A percentile compares a stretch with the other conserved stretches of the same genome.
phyloP scores from a whole-genome alignment of 2,329 filamentous ascomycete species.

The Trichoderma sp. region DNA sequence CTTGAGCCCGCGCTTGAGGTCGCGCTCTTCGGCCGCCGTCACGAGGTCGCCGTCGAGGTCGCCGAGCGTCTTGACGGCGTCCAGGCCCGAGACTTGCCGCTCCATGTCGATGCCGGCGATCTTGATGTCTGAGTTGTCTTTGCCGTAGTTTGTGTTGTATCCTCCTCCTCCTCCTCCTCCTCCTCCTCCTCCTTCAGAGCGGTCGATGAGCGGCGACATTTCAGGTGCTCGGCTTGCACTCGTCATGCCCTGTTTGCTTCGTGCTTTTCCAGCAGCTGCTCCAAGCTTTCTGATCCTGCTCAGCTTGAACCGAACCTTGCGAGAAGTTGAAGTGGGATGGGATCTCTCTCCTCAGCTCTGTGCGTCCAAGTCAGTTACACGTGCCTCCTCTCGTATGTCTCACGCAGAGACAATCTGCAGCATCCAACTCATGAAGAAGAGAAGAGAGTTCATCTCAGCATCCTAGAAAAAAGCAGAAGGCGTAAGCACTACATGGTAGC shows the following conservation, averaged over 20 bases:
- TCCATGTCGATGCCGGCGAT: background rate
- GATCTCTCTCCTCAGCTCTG: background rate
- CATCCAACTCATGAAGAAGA: background rate
- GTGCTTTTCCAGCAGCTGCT: background rate
- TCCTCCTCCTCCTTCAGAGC: constrained; percentile 5
- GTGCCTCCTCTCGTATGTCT: background rate
- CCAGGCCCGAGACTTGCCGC: background rate
- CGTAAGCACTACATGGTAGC: background rate
- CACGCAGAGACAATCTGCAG: background rate
- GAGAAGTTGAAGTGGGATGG: background rate
- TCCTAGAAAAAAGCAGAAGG: background rate
- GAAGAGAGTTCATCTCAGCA: background rate
- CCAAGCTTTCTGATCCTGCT: background rate
- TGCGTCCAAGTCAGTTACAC: background rate
- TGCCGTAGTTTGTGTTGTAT: constrained; percentile 17
- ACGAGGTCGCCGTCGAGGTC: constrained; percentile 47
- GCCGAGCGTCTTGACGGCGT: background rate
- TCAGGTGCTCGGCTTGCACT: background rate
- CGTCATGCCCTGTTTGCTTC: constrained; percentile 1
- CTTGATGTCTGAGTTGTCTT: background rate
- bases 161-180: background rate
- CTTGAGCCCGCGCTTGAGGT: constrained; percentile 46
- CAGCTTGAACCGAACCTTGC: background rate
- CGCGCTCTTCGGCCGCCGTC: constrained; percentile 51
- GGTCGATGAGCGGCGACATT: constrained; percentile 22